Evolutionary conservation across 169 alveolate genomes (phyloP), one percentile per base, ranked within the genome.

Genomic region (Eimeria maxima): DNA sequence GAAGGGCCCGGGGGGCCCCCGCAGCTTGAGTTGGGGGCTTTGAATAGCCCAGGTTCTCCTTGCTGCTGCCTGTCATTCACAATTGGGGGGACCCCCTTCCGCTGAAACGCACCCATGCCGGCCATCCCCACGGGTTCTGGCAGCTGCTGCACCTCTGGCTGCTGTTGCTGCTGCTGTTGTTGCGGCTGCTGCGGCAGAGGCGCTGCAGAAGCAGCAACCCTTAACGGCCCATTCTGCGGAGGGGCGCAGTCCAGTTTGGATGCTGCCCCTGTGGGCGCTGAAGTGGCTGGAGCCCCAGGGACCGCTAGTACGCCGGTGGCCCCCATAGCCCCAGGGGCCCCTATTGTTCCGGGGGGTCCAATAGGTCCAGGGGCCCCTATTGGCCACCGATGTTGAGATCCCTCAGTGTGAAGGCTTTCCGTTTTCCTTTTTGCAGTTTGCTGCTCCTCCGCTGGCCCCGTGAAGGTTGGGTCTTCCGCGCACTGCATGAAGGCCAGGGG

Each of bases 171-270:
- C 91, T 45, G 91, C 38, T 11, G 22, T 74, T 38, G 60, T 24
- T 78, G 88, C 87, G 13, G 87, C 87, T 74, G 78, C 78, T n/a
- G 78, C 53, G 38, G 33, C 4, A 8, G 50, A 20, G 87, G 29
- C 33, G 87, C 57, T 78, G 88, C 88, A 42, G 88, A 60, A 22
- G 88, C 88, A 78, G 63, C 88, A 7, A 42, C 88, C 42, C 88
- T 47, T 16, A 42, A 45, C 8, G 50, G 50, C 81, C 81, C 47
- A 29, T 71, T 71, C 13, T 8, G 69, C 5, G 69, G 69, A 24
- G 69, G 42, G 13, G 33, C 88, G 65, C 88, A 78, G 65, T 38
- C 81, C 47, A 71, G n/a, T 47, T 24, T 71, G 16, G 81, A 24
- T 24, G 81, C 81, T 24, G 81, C 50, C 47, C 81, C 81, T 8